Base-by-base conservation (phyloP, 1,284 basidiomycete genomes). In the Cutaneotrichosporon mucoides region DNA sequence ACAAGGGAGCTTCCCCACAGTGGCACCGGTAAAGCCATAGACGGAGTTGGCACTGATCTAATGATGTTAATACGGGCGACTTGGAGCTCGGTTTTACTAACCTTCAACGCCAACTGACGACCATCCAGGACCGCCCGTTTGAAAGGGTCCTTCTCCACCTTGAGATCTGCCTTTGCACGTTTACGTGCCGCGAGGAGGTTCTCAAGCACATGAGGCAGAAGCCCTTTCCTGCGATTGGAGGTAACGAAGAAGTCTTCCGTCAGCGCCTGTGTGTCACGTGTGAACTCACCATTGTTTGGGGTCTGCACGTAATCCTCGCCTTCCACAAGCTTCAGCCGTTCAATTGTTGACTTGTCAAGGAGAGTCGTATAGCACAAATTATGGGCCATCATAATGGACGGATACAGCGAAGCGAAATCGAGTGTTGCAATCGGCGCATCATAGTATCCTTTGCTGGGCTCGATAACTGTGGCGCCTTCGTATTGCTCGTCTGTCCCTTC, bases 301-400 rank as follows among this genome's bases (percentile, higher is more conserved):
- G 93, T 96, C 36, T 79, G 74, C 2, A 79, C 74, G 56, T 79
- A 79, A 73, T 98, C 94, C n/a, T 86, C 82, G 63, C 89, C 90
- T 72, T 89, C 90, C 15, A 86, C 83, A 13, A 97, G 81, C 8
- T 82, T 79, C 6, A 96, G 79, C 12, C 88, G 84, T 16, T 92
- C 88, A 15, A 93, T 87, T 0, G 87, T 88, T 4, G 65, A 57
- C 71, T 86, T 89, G 65, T 95, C 89, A 24, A 95, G 76, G 12
- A 96, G 81, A 0, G 94, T 95, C 0, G 94, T 96, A 71, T 97
- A 98, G 76, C 93, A 97, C 1, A 98, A 80, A 72, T 97, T 98
- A 75, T 98, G 94, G 0, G 93, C 94, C 92, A 96, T 96, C 93
- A 98, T 98, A 79, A 98, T 97, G 0, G 94, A 97, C 0, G 93